Percentiles rank a stretch among this genome's conserved stretches.
Evolutionary conservation across 306 rosid genomes (phyloP).

Genomic region (Glycine soja): DNA sequence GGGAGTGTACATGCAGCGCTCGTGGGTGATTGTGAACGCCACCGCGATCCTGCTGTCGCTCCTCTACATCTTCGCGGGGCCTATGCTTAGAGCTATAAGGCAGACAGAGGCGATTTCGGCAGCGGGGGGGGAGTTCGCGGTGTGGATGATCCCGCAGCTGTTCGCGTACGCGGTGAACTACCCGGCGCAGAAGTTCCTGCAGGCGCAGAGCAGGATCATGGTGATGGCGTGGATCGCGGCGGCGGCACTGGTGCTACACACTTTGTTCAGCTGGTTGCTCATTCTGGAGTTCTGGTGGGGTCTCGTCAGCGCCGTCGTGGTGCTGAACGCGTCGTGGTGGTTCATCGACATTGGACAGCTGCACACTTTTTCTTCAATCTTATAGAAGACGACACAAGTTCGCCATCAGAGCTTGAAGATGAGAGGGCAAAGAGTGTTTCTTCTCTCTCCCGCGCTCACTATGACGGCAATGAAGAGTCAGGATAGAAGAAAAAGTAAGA

Average conservation of each 20-base stretch:
- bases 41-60: conserved; percentile 55
- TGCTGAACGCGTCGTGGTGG: conserved; percentile 83
- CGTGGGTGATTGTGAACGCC: conserved; percentile 73
- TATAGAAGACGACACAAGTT: too few species aligned
- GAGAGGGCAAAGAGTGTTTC: too few species aligned
- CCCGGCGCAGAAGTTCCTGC: conserved; percentile 87
- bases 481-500: too few species aligned
- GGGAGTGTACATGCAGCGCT: conserved; percentile 89
- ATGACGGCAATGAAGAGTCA: too few species aligned
- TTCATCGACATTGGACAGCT: conserved; percentile 70
- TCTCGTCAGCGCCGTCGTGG: conserved; percentile 72
- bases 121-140: conserved; percentile 73
- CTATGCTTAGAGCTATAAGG: conserved; percentile 62
- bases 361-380: too few species aligned
- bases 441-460: too few species aligned
- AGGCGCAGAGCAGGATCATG: conserved; percentile 90
- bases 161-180: conserved; percentile 87
- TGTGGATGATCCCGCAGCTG: conserved; percentile 93
- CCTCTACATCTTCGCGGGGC: conserved; percentile 66
- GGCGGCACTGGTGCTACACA: conserved; percentile 65
- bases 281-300: conserved; percentile 77
- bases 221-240: conserved; percentile 81
- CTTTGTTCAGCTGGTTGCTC: conserved; percentile 73
- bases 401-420: too few species aligned
- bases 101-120: conserved; percentile 70